Base-by-base conservation (phyloP, 352 stramenopile genomes). In the Phytophthora syringae region DNA sequence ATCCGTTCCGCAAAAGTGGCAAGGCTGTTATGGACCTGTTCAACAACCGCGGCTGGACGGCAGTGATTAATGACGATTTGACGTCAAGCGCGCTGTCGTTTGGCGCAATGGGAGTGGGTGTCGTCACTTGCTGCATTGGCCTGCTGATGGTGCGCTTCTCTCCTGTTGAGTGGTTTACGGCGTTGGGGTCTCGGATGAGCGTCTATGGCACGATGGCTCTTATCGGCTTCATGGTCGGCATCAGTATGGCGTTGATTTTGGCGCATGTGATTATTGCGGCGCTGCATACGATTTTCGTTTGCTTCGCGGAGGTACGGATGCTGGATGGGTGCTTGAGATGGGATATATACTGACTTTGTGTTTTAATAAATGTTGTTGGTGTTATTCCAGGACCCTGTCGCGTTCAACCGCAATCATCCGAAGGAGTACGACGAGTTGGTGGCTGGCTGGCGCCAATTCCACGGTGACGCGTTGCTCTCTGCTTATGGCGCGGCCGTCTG, bases 21-120 rank as follows among this genome's bases (percentile, higher is more conserved):
- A 97, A 95, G 69, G 84, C 84, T 13, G 89, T 97, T 40, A 95
- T 95, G 69, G 84, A 96, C 48, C 57, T 97, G 24, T 97, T 97
- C 56, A 80, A 77, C 32, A 90, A 84, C 66, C 85, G 86, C 49
- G 89, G 89, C 24, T 97, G 89, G 87, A 96, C 88, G 20, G 87
- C 87, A 9, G 82, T 97, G 50, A 97, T 97, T 74, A 96, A 95
- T 60, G 89, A 97, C 66, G 88, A 97, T 67, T 76, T 97, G 51
- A 90, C 88, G 44, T 92, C 89, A 27, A 79, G 74, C 1, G 85
- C 90, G 4, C 76, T 97, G 36, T 88, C 76, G 20, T 92, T 97
- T 57, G 87, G 89, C 13, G 86, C 80, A 2, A 52, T 97, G 27
- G 88, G 86, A 5, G 88, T 97, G 18, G 91, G 91, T 44, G 49